Conservation (phyloP, 2,329 filamentous ascomycete species). For the Arthrobotrys sinensis region DNA sequence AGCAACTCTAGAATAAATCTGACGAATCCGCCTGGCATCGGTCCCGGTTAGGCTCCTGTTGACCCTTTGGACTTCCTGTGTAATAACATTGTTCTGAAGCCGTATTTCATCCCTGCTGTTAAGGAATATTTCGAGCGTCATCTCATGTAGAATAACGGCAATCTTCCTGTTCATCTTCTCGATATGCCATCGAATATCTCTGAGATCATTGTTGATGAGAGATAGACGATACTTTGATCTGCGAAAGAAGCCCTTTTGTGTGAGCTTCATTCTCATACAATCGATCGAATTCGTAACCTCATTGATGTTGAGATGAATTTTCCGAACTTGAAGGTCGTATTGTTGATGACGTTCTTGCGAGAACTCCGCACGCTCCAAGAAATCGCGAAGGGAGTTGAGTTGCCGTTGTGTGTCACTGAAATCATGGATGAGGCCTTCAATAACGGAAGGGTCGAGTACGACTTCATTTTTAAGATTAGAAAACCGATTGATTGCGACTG, state of each 20-base stretch:
- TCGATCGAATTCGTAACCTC: slow-evolving; percentile 33
- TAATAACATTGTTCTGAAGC: not conserved
- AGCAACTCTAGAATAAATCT: slow-evolving; percentile 1
- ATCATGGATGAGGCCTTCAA: slow-evolving; percentile 24
- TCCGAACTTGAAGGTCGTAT: slow-evolving; percentile 2
- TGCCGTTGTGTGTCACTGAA: slow-evolving; percentile 27
- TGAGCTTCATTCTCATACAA: slow-evolving; percentile 17
- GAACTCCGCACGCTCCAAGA: slow-evolving; percentile 19
- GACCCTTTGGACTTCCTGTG: slow-evolving; percentile 14
- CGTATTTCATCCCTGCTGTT: not conserved
- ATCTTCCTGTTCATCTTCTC: slow-evolving; percentile 7
- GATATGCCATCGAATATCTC: slow-evolving; percentile 1
- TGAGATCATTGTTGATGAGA: slow-evolving; percentile 4
- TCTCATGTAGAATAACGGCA: slow-evolving; percentile 21
- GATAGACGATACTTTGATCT: slow-evolving; percentile 22
- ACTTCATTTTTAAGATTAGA: slow-evolving; percentile 1
- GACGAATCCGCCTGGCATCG: slow-evolving; percentile 35
- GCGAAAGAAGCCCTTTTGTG: slow-evolving; percentile 11
- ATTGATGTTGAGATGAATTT: slow-evolving; percentile 16
- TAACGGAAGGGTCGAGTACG: not conserved
- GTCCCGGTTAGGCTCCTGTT: slow-evolving; percentile 24
- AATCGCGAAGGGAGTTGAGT: slow-evolving; percentile 8
- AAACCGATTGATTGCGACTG: not conserved
- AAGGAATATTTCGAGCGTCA: slow-evolving; percentile 5
- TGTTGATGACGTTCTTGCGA: not conserved